These are phyloP conservation scores for Fusarium armeniacum DNA, from an alignment of 2,329 filamentous ascomycete genomes.

Conservation along the genomic window DNA sequence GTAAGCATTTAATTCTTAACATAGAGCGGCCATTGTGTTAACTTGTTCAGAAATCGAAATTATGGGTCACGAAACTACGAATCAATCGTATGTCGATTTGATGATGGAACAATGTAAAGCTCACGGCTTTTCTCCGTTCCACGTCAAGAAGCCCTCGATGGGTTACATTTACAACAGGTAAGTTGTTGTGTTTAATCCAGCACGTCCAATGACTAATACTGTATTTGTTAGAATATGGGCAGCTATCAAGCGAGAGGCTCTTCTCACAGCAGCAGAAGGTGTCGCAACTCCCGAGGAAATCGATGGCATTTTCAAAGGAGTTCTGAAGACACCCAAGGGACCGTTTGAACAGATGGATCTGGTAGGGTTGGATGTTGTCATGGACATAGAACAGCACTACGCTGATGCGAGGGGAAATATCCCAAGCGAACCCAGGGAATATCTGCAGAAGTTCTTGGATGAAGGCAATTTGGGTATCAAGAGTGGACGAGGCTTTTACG, in stretches of 20 bases:
- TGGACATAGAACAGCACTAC: slow-evolving; percentile 53
- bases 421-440: slow-evolving; percentile 45
- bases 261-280: slow-evolving; percentile 51
- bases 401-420: slow-evolving; percentile 47
- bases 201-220: neutral
- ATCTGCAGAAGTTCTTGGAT: slow-evolving; percentile 44
- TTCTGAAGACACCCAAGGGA: slow-evolving; percentile 52
- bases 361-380: slow-evolving; percentile 52
- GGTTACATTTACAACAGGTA: slow-evolving; percentile 54
- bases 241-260: slow-evolving; percentile 53
- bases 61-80: slow-evolving; percentile 52
- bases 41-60: slow-evolving; percentile 47
- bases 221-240: slow-evolving; percentile 50
- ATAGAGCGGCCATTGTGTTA: accelerated
- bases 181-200: too few species aligned
- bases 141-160: slow-evolving; percentile 51
- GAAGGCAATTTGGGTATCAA: slow-evolving; percentile 51
- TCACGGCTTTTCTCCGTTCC: slow-evolving; percentile 52
- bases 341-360: slow-evolving; percentile 54
- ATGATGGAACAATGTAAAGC: slow-evolving; percentile 49
- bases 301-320: slow-evolving; percentile 51
- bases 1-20: slow-evolving; percentile 7
- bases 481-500: slow-evolving; percentile 51
- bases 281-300: slow-evolving; percentile 52
- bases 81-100: slow-evolving; percentile 37